Base-by-base conservation (phyloP, 164 flowering plant species). In the Vitis rupestris region DNA sequence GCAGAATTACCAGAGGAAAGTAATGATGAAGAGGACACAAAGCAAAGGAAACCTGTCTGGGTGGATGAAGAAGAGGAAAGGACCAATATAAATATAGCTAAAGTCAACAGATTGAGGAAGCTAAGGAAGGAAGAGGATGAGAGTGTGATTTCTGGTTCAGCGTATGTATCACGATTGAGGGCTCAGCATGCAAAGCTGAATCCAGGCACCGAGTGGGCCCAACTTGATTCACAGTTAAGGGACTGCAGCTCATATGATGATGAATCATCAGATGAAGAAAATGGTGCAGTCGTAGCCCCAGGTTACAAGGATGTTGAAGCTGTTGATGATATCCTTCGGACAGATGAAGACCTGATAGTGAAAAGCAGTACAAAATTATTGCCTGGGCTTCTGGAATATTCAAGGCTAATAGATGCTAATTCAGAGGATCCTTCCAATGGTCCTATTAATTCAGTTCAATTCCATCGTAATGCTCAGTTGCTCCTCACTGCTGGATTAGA, bases 401-500 rank as follows among this genome's bases (percentile, higher is more conserved):
- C 97, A 13, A 84, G 76, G 61, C 78, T 94, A 50, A 84, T 77
- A 9, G 90, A 94, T 87, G 98, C 88, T 8, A 91, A 88, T 81
- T 81, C 70, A 4, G 87, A 86, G 81, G 94, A 91, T 16, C 88
- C 88, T 47, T 88, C 94, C 3, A 80, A 75, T 67, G 91, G 87
- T 63, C 85, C 89, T 0, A 82, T 92, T 59, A 87, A 77, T 72
- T 92, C 99, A 0, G 94, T 92, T 30, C 88, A 91, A 72, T 92
- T 94, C 70, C 99, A 94, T 73, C 80, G 84, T 66, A 94, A 94
- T 77, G 92, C 79, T 50, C 97, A 91, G 74, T 78, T 94, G 80
- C 82, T 94, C n/a, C 96, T 94, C 65, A 61, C 89, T 72, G 97
- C 88, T 57, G 99, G 99, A 67, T 69, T 90, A 51, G 98, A 94